Percentiles rank a stretch among this genome's conserved stretches.
Conservation (phyloP, 345 rosid species). For the Arabis hirsuta region DNA sequence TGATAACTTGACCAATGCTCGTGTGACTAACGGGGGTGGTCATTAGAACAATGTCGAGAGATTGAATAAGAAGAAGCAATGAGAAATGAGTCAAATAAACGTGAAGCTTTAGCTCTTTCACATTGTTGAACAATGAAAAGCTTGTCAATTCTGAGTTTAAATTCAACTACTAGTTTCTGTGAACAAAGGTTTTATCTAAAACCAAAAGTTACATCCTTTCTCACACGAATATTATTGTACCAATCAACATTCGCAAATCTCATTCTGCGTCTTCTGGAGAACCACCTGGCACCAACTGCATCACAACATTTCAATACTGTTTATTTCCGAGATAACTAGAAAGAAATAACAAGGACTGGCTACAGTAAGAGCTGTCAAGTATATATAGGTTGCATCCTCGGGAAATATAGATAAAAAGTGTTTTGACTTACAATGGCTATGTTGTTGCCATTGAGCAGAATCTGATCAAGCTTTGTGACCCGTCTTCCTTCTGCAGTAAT, state of each 20-base stretch:
- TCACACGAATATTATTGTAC: slow-evolving; percentile 6
- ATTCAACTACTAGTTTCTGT: slow-evolving; percentile 20
- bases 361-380: background rate
- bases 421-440: slow-evolving; percentile 79
- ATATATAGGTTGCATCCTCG: background rate
- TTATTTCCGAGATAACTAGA: background rate
- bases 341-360: background rate
- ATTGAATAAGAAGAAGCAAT: slow-evolving; percentile 33
- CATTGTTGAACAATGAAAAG: slow-evolving; percentile 18
- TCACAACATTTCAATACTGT: slow-evolving; percentile 21
- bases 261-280: slow-evolving; percentile 64
- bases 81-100: background rate
- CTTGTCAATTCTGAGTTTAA: background rate
- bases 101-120: slow-evolving; percentile 18
- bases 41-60: slow-evolving; percentile 51
- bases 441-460: slow-evolving; percentile 92
- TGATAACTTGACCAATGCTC: slow-evolving; percentile 59
- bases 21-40: slow-evolving; percentile 34
- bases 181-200: slow-evolving; percentile 30
- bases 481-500: slow-evolving; percentile 89
- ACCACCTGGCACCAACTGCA: slow-evolving; percentile 98
- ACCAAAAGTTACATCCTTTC: slow-evolving; percentile 28
- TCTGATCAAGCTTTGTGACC: slow-evolving; percentile 95
- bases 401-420: background rate
- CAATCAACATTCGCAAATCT: background rate